Percentiles rank a stretch among this genome's conserved stretches.
Conservation (phyloP, 2,329 filamentous ascomycete species). For the Fusarium irregulare region DNA sequence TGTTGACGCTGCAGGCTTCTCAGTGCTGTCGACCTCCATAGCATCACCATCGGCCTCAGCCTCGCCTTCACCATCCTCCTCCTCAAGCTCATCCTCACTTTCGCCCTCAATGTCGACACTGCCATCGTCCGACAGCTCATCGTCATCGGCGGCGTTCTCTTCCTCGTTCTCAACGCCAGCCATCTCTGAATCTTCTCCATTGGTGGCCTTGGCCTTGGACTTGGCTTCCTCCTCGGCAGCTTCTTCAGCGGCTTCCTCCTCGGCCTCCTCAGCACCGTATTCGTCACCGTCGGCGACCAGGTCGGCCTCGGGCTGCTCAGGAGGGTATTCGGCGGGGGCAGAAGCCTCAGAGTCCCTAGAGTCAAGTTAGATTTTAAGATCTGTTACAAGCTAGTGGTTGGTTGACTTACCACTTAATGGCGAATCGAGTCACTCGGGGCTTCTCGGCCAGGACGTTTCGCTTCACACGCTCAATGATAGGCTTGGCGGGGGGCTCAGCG, state of each 20-base stretch:
- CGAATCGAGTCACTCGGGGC: slow-evolving; percentile 95
- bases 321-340: slow-evolving; percentile 94
- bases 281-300: slow-evolving; percentile 84
- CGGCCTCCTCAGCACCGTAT: slow-evolving; percentile 91
- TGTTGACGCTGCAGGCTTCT: slow-evolving; percentile 50
- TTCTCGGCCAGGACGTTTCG: slow-evolving; percentile 97
- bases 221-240: slow-evolving; percentile 57
- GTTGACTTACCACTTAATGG: slow-evolving; percentile 90
- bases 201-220: slow-evolving; percentile 56
- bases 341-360: slow-evolving; percentile 95
- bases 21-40: slow-evolving; percentile 62
- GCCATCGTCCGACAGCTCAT: slow-evolving; percentile 76
- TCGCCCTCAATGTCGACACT: slow-evolving; percentile 84
- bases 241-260: slow-evolving; percentile 73
- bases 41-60: slow-evolving; percentile 55
- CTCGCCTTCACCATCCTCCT: slow-evolving; percentile 68
- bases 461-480: slow-evolving; percentile 89
- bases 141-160: slow-evolving; percentile 67
- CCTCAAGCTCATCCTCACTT: slow-evolving; percentile 77
- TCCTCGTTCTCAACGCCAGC: slow-evolving; percentile 70
- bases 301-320: slow-evolving; percentile 97
- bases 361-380: slow-evolving; percentile 1
- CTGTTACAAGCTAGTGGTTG: background rate
- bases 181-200: slow-evolving; percentile 80
- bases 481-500: slow-evolving; percentile 90